These are phyloP conservation scores for Pilobolus umbonatus DNA, from an alignment of 192 early-diverging fungal species.

Conservation along the genomic window DNA sequence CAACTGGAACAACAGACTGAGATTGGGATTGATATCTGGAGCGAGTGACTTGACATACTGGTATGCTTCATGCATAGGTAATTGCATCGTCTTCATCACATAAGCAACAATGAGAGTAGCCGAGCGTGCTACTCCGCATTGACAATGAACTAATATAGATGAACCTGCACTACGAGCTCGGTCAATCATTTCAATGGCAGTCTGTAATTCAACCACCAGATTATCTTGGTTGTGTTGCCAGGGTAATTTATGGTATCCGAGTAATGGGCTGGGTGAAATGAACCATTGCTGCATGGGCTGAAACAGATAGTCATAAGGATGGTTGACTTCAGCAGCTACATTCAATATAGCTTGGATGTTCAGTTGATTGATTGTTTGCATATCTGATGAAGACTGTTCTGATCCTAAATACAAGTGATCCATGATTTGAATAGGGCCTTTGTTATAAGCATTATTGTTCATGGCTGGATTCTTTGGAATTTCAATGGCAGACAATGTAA, in stretches of 20 bases:
- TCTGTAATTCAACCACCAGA: slow-evolving; percentile 52
- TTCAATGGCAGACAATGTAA: background rate
- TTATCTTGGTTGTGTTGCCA: slow-evolving; percentile 77
- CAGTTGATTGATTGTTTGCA: slow-evolving; percentile 38
- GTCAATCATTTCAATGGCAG: slow-evolving; percentile 67
- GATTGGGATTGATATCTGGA: slow-evolving; percentile 78
- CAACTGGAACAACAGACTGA: slow-evolving; percentile 76
- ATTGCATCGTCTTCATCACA: slow-evolving; percentile 67
- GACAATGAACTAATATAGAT: slow-evolving; percentile 81
- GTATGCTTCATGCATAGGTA: slow-evolving; percentile 65
- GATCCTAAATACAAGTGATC: slow-evolving; percentile 65
- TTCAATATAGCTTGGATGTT: slow-evolving; percentile 62
- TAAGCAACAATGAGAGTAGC: slow-evolving; percentile 85
- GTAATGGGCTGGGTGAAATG: slow-evolving; percentile 15
- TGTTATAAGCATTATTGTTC: slow-evolving; percentile 48
- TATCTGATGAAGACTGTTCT: slow-evolving; percentile 57
- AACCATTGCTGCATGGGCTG: background rate
- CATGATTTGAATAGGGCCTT: slow-evolving; percentile 58
- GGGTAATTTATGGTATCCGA: slow-evolving; percentile 55
- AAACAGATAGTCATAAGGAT: slow-evolving; percentile 26
- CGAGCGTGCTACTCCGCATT: slow-evolving; percentile 85
- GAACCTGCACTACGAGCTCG: slow-evolving; percentile 43
- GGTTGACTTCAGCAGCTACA: slow-evolving; percentile 69
- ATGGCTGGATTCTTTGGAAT: background rate
- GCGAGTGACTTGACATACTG: slow-evolving; percentile 66